Base-by-base conservation (phyloP, 768 basidiomycete species). In the Podaxis carcinomalis region DNA sequence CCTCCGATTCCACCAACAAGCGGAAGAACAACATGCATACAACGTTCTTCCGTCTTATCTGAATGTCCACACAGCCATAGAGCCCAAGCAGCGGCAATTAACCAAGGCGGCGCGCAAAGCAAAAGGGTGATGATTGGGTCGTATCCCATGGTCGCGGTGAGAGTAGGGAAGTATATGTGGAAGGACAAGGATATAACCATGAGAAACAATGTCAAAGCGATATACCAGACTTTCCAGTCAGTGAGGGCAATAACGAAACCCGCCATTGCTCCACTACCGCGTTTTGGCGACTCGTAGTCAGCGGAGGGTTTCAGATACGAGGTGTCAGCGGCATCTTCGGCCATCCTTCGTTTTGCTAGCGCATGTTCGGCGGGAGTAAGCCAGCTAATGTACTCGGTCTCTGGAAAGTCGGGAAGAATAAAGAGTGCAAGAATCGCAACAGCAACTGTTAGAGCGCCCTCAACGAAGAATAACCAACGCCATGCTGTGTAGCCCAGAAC, bases 401-500 rank as follows among this genome's bases (percentile, higher is more conserved):
- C 71, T 1, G 89, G 90, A 69, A 90, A 90, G 69, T 91, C 90
- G 2, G 91, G 91, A 5, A 92, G 79, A 62, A 92, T 75, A 66
- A 83, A 85, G 40, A 85, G 77, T 1, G 89, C 80, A 21, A 77
- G 52, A 25, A 86, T 44, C n/a, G 78, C 77, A 32, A 78, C 71
- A 14, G 69, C 68, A 49, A 87, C 74, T 10, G 86, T 89, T 55
- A 87, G 67, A 7, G 76, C 70, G 32, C 88, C 88, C 72, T 88
- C 88, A 35, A 88, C 77, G 66, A 79, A 88, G 74, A 90, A 90
- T 13, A 90, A 75, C 88, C 88, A 92, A 66, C 87, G 77, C 92
- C 92, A 94, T 0, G 88, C 88, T 9, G 87, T 78, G 60, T 82
- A 76, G 0, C 90, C 91, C 14, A 84, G 74, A 57, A 78, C 78